phyloP scores from a whole-genome alignment of 2,329 filamentous ascomycete genomes.

The Dryadomyces quercus-mongolicae region DNA sequence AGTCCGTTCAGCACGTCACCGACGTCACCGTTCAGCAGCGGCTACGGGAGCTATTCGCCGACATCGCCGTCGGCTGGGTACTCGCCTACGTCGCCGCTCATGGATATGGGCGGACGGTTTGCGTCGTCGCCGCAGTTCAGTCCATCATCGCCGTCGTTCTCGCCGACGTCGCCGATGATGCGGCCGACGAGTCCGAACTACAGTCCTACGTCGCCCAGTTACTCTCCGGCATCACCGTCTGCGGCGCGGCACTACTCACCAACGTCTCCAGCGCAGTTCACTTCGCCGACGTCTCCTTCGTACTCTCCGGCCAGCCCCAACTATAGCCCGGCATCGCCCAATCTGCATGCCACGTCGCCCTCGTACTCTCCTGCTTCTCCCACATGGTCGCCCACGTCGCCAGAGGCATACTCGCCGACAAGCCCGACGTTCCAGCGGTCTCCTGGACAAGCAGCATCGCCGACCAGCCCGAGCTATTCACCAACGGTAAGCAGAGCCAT shows the following conservation, averaged over 20 bases:
- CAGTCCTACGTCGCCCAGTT: conserved; percentile 53
- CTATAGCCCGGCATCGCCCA: conserved; percentile 59
- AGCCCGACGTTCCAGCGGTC: conserved; percentile 47
- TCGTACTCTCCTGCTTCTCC: conserved; percentile 60
- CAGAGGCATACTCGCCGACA: conserved; percentile 49
- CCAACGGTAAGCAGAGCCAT: conserved; percentile 35
- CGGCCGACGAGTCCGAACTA: conserved; percentile 46
- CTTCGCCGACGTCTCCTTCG: conserved; percentile 61
- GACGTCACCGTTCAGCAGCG: conserved; percentile 49
- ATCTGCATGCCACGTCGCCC: conserved; percentile 41
- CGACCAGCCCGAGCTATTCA: conserved; percentile 60
- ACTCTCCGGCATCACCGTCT: conserved; percentile 49
- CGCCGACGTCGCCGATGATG: conserved; percentile 48
- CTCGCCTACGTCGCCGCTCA: conserved; percentile 63
- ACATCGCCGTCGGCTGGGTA: conserved; percentile 64
- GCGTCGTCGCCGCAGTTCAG: conserved; percentile 48
- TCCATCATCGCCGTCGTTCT: conserved; percentile 51
- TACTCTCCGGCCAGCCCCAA: conserved; percentile 61
- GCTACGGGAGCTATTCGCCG: conserved; percentile 55
- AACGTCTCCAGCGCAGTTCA: conserved; percentile 63
- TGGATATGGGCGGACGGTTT: conserved; percentile 40
- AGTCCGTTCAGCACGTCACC: conserved; percentile 68
- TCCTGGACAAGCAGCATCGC: conserved; percentile 43
- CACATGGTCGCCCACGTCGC: conserved; percentile 68
- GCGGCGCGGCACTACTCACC: conserved; percentile 47